These are phyloP conservation scores for Trichomonas vaginalis DNA, from an alignment of 208 protist species.

Conservation along the genomic window DNA sequence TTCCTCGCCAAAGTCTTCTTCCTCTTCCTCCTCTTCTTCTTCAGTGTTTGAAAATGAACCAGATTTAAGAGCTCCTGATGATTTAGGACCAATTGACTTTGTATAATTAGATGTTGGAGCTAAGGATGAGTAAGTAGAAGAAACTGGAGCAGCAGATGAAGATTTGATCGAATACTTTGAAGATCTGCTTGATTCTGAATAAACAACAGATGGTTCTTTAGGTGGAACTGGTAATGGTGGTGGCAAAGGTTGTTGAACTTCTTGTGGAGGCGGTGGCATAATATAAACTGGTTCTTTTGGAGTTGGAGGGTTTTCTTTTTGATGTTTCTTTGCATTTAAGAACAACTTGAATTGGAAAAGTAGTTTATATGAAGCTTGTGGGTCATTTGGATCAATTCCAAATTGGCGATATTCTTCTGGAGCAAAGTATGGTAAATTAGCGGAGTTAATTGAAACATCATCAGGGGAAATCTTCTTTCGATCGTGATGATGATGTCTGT, in stretches of 20 bases:
- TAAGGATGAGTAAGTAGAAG: too few relatives aligned
- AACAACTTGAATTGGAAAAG: background rate
- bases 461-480: background rate
- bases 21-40: background rate
- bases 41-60: background rate
- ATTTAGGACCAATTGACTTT: background rate
- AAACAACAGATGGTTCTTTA: background rate
- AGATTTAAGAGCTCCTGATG: background rate
- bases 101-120: background rate
- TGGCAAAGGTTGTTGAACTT: background rate
- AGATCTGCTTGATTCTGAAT: background rate
- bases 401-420: background rate
- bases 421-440: background rate
- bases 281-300: background rate
- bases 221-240: too few relatives aligned
- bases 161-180: background rate
- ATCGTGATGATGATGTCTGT: background rate
- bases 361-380: background rate
- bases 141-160: background rate
- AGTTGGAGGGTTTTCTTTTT: background rate
- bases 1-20: background rate
- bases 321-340: background rate
- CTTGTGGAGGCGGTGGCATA: too few relatives aligned
- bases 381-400: background rate
- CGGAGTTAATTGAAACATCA: background rate